phyloP scores from a whole-genome alignment of 257 asterid species.

The Fraxinus anomala region DNA sequence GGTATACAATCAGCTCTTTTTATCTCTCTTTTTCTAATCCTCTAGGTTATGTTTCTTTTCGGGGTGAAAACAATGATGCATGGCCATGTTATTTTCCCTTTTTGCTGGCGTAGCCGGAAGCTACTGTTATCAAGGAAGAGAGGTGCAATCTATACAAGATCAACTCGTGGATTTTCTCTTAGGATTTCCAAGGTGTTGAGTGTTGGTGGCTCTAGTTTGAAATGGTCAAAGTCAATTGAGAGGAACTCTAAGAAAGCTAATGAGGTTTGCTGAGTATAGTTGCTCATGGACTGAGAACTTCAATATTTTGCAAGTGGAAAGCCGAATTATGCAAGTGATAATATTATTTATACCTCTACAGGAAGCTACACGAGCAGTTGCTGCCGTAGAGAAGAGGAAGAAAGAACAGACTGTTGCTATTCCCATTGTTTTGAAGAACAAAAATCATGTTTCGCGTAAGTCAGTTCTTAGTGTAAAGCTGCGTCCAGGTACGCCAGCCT shows the following conservation, averaged over 20 bases:
- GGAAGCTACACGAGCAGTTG: conserved; percentile 86
- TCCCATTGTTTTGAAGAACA: conserved; percentile 48
- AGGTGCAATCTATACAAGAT: conserved; percentile 81
- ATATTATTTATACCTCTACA: conserved; percentile 35
- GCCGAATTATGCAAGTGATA: conserved; percentile 8
- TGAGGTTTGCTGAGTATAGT: conserved; percentile 60
- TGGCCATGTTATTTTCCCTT: conserved; percentile 16
- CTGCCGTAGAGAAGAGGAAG: conserved; percentile 64
- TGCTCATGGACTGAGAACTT: conserved; percentile 28
- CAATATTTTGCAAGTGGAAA: neutral
- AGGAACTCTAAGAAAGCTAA: conserved; percentile 67
- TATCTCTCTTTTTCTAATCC: conserved; percentile 22
- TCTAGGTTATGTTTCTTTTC: conserved; percentile 18
- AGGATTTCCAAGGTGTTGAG: conserved; percentile 72
- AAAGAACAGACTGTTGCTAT: conserved; percentile 54
- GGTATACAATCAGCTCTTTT: conserved; percentile 45
- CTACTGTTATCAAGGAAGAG: conserved; percentile 66
- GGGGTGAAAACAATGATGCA: conserved; percentile 26
- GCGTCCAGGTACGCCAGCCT: conserved; percentile 73
- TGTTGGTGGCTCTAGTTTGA: conserved; percentile 77
- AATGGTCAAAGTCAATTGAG: conserved; percentile 98
- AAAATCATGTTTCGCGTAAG: conserved; percentile 82
- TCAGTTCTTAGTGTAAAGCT: conserved; percentile 68
- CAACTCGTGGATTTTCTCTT: conserved; percentile 81
- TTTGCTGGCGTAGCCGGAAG: conserved; percentile 56